These are phyloP conservation scores for Solanum habrochaites DNA, from an alignment of 257 asterid genomes.

Conservation along the genomic window DNA sequence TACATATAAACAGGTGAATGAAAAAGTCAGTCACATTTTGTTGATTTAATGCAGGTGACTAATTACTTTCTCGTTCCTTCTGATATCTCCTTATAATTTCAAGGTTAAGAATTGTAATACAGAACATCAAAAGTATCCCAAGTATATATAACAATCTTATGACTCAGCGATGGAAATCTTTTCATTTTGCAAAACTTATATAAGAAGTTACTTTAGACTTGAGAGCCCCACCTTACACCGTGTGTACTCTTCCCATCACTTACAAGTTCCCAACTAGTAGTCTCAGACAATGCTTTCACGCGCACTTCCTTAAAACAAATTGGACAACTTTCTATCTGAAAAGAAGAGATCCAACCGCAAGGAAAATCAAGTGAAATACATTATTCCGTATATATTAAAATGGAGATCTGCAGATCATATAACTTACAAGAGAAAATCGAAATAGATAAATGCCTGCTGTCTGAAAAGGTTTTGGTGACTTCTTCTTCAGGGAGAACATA, in stretches of 20 bases:
- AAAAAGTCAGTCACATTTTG: neutral
- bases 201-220: neutral
- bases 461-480: no score
- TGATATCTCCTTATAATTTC: neutral
- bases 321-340: slow-evolving; percentile 19
- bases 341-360: neutral
- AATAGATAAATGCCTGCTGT: slow-evolving; percentile 1
- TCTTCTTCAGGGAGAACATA: neutral
- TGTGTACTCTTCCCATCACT: slow-evolving; percentile 6
- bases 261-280: slow-evolving; percentile 31
- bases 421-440: slow-evolving; percentile 48
- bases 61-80: neutral
- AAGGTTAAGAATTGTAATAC: neutral
- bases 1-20: neutral
- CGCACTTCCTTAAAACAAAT: slow-evolving; percentile 18
- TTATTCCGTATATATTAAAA: neutral
- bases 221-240: slow-evolving; percentile 23
- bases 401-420: neutral
- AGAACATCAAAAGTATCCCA: neutral
- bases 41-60: neutral
- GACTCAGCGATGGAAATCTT: neutral
- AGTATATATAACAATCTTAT: neutral
- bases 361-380: neutral
- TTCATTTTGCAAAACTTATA: neutral
- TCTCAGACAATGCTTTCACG: slow-evolving; percentile 27